phyloP scores from a whole-genome alignment of 2,329 filamentous ascomycete species.

The Fusarium globosum region DNA sequence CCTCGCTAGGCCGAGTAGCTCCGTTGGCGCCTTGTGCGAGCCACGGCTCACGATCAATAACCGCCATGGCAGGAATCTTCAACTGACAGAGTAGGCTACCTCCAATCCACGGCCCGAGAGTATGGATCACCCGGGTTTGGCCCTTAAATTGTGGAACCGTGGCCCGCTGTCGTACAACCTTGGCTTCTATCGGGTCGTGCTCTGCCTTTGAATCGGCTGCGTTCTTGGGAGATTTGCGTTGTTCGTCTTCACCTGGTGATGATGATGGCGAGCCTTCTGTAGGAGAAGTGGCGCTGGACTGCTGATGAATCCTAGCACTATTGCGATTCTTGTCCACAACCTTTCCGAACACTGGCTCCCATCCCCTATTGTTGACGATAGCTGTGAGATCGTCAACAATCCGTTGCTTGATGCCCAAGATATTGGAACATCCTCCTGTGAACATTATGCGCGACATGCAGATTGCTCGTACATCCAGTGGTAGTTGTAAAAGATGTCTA shows the following conservation, averaged over 20 bases:
- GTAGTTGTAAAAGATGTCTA: conserved; percentile 77
- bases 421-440: conserved; percentile 80
- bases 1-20: conserved; percentile 68
- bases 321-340: conserved; percentile 66
- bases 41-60: conserved; percentile 79
- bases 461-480: conserved; percentile 81
- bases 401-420: conserved; percentile 82
- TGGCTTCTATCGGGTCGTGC: conserved; percentile 51
- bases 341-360: conserved; percentile 80
- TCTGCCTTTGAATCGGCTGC: conserved; percentile 42
- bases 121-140: conserved; percentile 72
- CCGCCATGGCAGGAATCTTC: conserved; percentile 74
- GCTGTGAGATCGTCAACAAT: conserved; percentile 79
- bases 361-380: conserved; percentile 76
- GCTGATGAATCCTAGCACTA: conserved; percentile 57
- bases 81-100: conserved; percentile 77
- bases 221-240: conserved; percentile 31
- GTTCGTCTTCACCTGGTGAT: conserved; percentile 40
- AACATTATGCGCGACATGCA: conserved; percentile 94
- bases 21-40: conserved; percentile 73
- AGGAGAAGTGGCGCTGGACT: conserved; percentile 37
- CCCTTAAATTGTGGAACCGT: conserved; percentile 63
- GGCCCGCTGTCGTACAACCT: conserved; percentile 50
- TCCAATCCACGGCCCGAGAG: conserved; percentile 79
- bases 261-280: conserved; percentile 38